Percentiles rank a stretch among this genome's conserved stretches.
These are phyloP conservation scores for Entomortierella chlamydospora DNA, from an alignment of 192 early-diverging fungal genomes.

Conservation along the genomic window DNA sequence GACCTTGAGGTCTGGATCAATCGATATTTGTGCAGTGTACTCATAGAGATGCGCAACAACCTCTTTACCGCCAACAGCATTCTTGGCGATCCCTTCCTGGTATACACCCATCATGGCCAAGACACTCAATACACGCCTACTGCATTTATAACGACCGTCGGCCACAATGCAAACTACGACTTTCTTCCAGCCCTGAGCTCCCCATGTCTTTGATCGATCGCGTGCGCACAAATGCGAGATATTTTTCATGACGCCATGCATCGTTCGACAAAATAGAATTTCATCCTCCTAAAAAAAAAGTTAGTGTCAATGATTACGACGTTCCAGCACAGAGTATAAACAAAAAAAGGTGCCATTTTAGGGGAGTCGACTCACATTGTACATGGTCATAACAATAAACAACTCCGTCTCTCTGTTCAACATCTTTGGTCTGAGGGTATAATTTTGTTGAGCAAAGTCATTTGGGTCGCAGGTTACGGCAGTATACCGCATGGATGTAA, in stretches of 20 bases:
- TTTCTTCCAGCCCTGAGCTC: slow-evolving; percentile 81
- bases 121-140: slow-evolving; percentile 70
- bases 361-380: slow-evolving; percentile 57
- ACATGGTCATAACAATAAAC: slow-evolving; percentile 95
- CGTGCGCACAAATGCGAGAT: slow-evolving; percentile 79
- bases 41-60: slow-evolving; percentile 79
- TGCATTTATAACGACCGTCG: slow-evolving; percentile 79
- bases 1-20: slow-evolving; percentile 67
- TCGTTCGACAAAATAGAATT: slow-evolving; percentile 88
- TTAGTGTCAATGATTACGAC: neutral
- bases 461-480: slow-evolving; percentile 76
- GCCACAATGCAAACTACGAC: slow-evolving; percentile 83
- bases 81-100: slow-evolving; percentile 78
- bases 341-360: too few species aligned
- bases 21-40: slow-evolving; percentile 68
- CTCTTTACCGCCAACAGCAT: slow-evolving; percentile 69
- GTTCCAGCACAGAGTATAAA: neutral
- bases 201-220: slow-evolving; percentile 73
- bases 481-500: slow-evolving; percentile 77
- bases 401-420: slow-evolving; percentile 84
- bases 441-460: slow-evolving; percentile 71
- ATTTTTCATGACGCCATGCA: slow-evolving; percentile 90
- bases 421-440: slow-evolving; percentile 75
- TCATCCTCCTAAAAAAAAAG: slow-evolving; percentile 79
- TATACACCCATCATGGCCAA: slow-evolving; percentile 82